Conservation (phyloP, 495 filamentous ascomycete species). For the Daldinia vernicosa region DNA sequence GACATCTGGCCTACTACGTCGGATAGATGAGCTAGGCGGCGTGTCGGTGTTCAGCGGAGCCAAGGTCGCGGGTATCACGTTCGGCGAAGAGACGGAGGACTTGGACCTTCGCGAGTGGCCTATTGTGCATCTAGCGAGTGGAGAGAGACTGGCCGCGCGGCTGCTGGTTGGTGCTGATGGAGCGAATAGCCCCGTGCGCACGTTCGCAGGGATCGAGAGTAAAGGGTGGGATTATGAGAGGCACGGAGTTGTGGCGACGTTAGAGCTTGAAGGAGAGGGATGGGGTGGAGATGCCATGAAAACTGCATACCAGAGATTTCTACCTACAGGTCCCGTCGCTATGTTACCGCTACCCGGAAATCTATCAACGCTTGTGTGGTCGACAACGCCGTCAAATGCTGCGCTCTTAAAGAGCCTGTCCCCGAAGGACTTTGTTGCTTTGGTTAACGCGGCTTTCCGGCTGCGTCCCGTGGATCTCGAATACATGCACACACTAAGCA, state of each 20-base stretch:
- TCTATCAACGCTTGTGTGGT: slow-evolving; percentile 89
- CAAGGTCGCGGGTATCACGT: slow-evolving; percentile 76
- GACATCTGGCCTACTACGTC: slow-evolving; percentile 74
- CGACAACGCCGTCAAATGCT: slow-evolving; percentile 80
- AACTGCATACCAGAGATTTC: slow-evolving; percentile 93
- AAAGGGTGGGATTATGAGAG: slow-evolving; percentile 93
- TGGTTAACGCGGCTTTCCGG: slow-evolving; percentile 94
- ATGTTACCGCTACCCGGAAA: slow-evolving; percentile 88
- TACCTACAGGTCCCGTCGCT: slow-evolving; percentile 90
- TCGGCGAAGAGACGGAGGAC: slow-evolving; percentile 73
- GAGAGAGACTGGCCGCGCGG: slow-evolving; percentile 74
- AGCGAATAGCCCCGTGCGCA: slow-evolving; percentile 90
- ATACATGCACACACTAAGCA: slow-evolving; percentile 73
- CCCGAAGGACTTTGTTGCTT: slow-evolving; percentile 75
- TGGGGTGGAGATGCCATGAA: slow-evolving; percentile 65
- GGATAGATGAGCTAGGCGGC: slow-evolving; percentile 72
- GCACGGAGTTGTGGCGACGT: slow-evolving; percentile 89
- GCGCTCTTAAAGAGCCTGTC: slow-evolving; percentile 79
- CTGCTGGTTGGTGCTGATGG: slow-evolving; percentile 94
- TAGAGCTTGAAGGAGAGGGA: slow-evolving; percentile 70
- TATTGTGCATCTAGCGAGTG: slow-evolving; percentile 71
- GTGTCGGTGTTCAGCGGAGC: slow-evolving; percentile 77
- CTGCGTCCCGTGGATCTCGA: slow-evolving; percentile 78
- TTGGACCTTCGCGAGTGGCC: slow-evolving; percentile 88
- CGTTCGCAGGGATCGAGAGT: slow-evolving; percentile 84